These are phyloP conservation scores for Erysimum pusillum DNA, from an alignment of 441 rosid species.

Conservation along the genomic window DNA sequence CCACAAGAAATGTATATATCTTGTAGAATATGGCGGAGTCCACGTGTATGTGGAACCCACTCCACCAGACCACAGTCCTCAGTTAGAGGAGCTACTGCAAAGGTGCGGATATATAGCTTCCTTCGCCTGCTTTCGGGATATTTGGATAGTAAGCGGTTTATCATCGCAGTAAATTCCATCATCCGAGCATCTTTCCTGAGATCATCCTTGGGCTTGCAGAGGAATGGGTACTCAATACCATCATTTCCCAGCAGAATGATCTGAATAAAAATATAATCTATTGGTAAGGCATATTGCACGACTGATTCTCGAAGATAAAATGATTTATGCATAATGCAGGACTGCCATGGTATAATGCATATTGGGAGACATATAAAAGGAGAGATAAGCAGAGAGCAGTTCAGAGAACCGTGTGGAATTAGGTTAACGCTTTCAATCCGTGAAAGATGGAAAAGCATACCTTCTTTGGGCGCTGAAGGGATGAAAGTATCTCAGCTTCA, in stretches of 20 bases:
- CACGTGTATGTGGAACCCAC: conserved; percentile 99
- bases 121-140: conserved; percentile 97
- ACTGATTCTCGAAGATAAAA: conserved; percentile 25
- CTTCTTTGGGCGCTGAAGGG: conserved; percentile 97
- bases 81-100: conserved; percentile 97
- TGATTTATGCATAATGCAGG: not conserved
- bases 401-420: conserved; percentile 13
- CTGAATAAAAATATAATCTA: conserved; percentile 53
- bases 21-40: conserved; percentile 96
- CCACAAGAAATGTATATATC: conserved; percentile 84
- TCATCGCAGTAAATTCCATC: conserved; percentile 99
- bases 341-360: conserved; percentile 15
- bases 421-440: not conserved
- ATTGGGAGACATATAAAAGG: conserved; percentile 21
- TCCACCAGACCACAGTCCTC: conserved; percentile 99
- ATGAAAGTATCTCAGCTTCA: conserved; percentile 99
- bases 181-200: conserved; percentile 99
- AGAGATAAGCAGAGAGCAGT: conserved; percentile 19
- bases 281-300: conserved; percentile 11
- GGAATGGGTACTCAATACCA: conserved; percentile 94
- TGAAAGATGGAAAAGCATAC: conserved; percentile 50
- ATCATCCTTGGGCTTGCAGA: conserved; percentile 99
- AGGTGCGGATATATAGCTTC: conserved; percentile 94
- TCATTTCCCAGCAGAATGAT: conserved; percentile 93
- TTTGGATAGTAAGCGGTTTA: conserved; percentile 90